Evolutionary conservation across 768 basidiomycete species (phyloP), one percentile per base, ranked within the genome.

Genomic region (Leccinellum luteum): DNA sequence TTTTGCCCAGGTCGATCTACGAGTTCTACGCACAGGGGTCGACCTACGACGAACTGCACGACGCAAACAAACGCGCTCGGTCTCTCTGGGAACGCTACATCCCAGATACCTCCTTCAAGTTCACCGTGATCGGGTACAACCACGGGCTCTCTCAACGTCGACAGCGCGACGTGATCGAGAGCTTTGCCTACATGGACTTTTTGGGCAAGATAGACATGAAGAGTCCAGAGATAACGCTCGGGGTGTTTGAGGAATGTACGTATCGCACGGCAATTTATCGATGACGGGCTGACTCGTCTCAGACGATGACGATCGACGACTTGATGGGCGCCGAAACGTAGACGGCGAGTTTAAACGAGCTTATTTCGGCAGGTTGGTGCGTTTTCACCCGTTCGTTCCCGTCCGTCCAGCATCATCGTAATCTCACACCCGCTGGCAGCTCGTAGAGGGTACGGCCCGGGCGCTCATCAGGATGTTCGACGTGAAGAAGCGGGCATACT

Each of bases 171-270:
- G 76, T 90, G 44, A 84, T 96, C 45, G 87, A 94, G 67, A 80
- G 79, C 62, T 98, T 99, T 70, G 73, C 80, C 3, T 97, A 92
- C 68, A 93, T 98, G 89, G 85, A 75, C 19, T 86, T 94, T 60
- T 71, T 79, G 56, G 94, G 94, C 13, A 82, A 82, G 63, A 92
- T 97, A 62, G 85, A 90, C 54, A 83, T 98, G 83, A 86, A 85
- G 60, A 77, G 78, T 45, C 90, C 95, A 0, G 84, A 93, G 45
- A 81, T 93, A 30, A 80, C 79, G 9, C 74, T 92, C 25, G 82
- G 84, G 0, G 85, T 87, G 51, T 90, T 89, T 54, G 95, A 97
- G 77, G 94, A 96, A 76, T 96, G 94, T 94, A 58, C 60, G 85
- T 74, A 35, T 53, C 41, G 17, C 21, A 48, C 9, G 17, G 4